These are phyloP conservation scores for Coemansia asiatica DNA, from an alignment of 192 early-diverging fungal species.

Conservation along the genomic window DNA sequence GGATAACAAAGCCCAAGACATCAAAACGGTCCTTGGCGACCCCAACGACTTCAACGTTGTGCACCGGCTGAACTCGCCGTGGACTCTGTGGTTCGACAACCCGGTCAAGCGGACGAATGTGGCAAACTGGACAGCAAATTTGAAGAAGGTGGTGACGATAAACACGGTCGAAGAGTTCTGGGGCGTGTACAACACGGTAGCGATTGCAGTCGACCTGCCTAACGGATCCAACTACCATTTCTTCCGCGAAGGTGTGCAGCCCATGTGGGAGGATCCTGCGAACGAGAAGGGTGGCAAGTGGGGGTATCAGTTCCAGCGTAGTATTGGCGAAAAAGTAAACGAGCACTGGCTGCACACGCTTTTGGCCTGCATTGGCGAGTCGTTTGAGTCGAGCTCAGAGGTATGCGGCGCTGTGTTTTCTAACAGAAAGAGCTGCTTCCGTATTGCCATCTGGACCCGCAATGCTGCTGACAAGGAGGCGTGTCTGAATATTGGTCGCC, in stretches of 20 bases:
- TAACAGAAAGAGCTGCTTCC: conserved; percentile 77
- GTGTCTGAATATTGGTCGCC: conserved; percentile 54
- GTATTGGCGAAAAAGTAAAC: conserved; percentile 74
- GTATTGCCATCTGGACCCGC: conserved; percentile 85
- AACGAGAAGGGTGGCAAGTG: conserved; percentile 94
- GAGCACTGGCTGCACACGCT: conserved; percentile 84
- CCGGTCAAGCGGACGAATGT: conserved; percentile 75
- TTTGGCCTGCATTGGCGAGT: conserved; percentile 86
- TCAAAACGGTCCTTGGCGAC: conserved; percentile 62
- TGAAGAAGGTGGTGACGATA: conserved; percentile 90
- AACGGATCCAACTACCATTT: conserved; percentile 89
- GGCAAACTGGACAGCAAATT: conserved; percentile 76
- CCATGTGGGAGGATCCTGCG: conserved; percentile 91
- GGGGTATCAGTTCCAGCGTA: conserved; percentile 72
- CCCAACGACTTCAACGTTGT: conserved; percentile 75
- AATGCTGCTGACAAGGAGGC: conserved; percentile 37
- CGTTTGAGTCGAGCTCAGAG: conserved; percentile 73
- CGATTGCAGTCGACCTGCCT: conserved; percentile 69
- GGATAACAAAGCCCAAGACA: conserved; percentile 5
- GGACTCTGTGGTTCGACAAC: conserved; percentile 96
- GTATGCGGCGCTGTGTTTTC: conserved; percentile 88
- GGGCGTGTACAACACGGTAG: conserved; percentile 91
- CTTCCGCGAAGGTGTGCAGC: conserved; percentile 89
- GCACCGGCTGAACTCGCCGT: conserved; percentile 83
- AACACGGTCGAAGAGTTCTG: conserved; percentile 96